Evolutionary conservation across 768 basidiomycete genomes (phyloP).

Genomic region (Calvatia gigantea): DNA sequence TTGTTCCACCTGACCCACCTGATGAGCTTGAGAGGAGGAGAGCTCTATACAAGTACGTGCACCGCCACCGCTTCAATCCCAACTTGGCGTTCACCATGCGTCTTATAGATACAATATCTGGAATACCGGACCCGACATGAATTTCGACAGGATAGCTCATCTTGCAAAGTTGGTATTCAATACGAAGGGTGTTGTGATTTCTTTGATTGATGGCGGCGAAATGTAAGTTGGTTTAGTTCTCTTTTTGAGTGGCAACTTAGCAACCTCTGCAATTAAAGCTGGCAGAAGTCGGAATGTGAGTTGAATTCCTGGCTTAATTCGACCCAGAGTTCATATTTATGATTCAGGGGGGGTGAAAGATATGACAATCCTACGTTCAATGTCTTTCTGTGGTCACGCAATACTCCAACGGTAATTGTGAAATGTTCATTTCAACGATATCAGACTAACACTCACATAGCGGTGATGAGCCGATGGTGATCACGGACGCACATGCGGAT

Average conservation of each 20-base stretch:
- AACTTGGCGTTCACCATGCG: slow-evolving; percentile 2
- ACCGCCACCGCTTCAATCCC: neutral
- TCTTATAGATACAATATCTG: slow-evolving; percentile 82
- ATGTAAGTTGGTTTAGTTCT: slow-evolving; percentile 49
- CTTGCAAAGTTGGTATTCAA: slow-evolving; percentile 91
- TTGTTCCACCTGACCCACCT: slow-evolving; percentile 80
- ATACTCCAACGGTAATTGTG: slow-evolving; percentile 69
- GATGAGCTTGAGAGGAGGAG: slow-evolving; percentile 80
- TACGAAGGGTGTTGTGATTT: slow-evolving; percentile 80
- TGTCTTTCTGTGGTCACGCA: slow-evolving; percentile 81
- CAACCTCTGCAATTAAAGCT: slow-evolving; percentile 38
- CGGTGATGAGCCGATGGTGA: slow-evolving; percentile 83
- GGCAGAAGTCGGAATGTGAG: slow-evolving; percentile 89
- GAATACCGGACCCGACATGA: slow-evolving; percentile 80
- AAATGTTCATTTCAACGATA: neutral
- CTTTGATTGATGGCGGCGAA: slow-evolving; percentile 79
- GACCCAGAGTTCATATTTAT: slow-evolving; percentile 9
- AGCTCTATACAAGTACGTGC: slow-evolving; percentile 76
- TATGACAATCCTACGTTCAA: slow-evolving; percentile 43
- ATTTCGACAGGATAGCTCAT: slow-evolving; percentile 93
- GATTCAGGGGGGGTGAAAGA: slow-evolving; percentile 41
- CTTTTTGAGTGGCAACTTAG: neutral
- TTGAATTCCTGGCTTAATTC: slow-evolving; percentile 7
- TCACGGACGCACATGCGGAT: slow-evolving; percentile 75
- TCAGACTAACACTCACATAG: slow-evolving; percentile 30